Conservation (phyloP, 306 rosid species). For the Vigna unguiculata region DNA sequence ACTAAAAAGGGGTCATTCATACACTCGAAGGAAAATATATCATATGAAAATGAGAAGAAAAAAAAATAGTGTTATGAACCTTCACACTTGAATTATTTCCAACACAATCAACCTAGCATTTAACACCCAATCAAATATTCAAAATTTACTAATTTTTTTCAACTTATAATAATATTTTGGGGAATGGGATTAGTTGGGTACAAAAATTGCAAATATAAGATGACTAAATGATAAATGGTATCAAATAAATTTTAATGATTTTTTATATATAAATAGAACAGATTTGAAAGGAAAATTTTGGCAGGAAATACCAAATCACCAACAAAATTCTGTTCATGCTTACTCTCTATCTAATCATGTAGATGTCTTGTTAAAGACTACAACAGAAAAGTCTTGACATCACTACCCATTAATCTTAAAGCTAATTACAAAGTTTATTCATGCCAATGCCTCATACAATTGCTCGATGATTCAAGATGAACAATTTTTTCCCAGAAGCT, state of each 20-base stretch:
- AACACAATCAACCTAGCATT: no score
- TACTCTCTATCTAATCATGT: not conserved
- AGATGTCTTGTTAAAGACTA: not conserved
- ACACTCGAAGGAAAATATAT: no score
- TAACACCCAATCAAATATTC: no score
- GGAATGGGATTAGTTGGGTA: no score
- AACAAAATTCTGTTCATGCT: not conserved
- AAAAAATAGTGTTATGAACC: no score
- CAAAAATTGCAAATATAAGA: not conserved
- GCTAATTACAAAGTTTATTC: not conserved
- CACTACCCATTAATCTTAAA: not conserved
- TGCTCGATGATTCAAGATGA: not conserved
- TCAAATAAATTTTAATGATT: not conserved
- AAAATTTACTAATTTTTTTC: no score
- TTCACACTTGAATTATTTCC: no score
- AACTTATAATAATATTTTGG: no score
- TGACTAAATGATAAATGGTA: not conserved
- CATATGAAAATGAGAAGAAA: no score
- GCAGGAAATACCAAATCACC: not conserved
- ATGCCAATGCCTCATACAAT: not conserved
- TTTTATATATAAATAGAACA: not conserved
- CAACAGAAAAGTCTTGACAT: not conserved
- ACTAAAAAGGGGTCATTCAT: no score
- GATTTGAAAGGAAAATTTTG: not conserved
- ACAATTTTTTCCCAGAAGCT: not conserved